Conservation (phyloP, 257 asterid genomes). For the Nyctanthes arbortristis region DNA sequence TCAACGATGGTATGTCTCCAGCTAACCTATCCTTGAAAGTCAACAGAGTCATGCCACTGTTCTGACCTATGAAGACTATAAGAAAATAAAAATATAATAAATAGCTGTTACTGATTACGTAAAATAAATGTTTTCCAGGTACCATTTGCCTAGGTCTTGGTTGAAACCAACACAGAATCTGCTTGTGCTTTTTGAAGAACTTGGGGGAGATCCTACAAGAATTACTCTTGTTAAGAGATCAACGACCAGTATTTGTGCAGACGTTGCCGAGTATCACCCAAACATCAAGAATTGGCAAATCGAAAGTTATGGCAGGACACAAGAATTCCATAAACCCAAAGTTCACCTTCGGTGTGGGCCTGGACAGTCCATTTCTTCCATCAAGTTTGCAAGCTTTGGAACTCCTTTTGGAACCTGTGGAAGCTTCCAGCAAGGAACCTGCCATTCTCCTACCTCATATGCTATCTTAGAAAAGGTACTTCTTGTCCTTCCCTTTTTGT, state of each 20-base stretch:
- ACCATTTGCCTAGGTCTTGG: constrained; percentile 91
- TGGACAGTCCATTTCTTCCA: constrained; percentile 70
- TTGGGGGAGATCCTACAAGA: constrained; percentile 85
- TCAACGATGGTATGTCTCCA: constrained; percentile 84
- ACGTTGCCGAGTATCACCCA: constrained; percentile 85
- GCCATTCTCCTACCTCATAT: constrained; percentile 78
- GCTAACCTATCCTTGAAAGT: no score
- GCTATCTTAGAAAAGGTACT: constrained; percentile 68
- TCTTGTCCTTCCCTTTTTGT: not conserved
- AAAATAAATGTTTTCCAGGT: constrained; percentile 54
- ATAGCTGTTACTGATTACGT: not conserved
- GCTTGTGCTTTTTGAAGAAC: constrained; percentile 86
- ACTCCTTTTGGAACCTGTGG: constrained; percentile 93
- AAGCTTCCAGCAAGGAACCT: constrained; percentile 76
- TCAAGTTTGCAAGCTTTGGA: constrained; percentile 97
- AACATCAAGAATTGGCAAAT: constrained; percentile 76
- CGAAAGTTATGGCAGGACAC: constrained; percentile 62
- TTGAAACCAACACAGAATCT: constrained; percentile 73
- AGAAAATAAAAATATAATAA: no score
- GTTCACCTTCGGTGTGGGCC: constrained; percentile 68
- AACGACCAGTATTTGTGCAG: constrained; percentile 73
- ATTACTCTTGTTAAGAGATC: constrained; percentile 76
- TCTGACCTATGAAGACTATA: no score
- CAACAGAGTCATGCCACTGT: no score
- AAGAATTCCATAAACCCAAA: constrained; percentile 68